phyloP scores from a whole-genome alignment of 2,329 filamentous ascomycete species.

The Periconia digitata region DNA sequence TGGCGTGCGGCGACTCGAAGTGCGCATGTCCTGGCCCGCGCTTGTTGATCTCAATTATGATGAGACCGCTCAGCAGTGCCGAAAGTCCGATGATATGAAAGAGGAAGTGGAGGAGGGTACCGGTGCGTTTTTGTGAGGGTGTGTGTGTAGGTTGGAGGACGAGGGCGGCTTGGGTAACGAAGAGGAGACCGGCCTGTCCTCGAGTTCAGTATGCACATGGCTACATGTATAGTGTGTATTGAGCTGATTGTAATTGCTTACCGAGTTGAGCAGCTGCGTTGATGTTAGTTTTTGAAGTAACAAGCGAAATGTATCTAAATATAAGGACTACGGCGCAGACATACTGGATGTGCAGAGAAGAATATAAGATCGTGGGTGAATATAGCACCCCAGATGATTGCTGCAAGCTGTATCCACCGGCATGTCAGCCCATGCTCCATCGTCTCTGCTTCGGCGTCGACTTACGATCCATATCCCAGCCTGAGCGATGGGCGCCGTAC shows the following conservation, averaged over 20 bases:
- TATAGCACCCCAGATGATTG: constrained; percentile 76
- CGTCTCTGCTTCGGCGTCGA: not conserved
- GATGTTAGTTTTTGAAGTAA: constrained; percentile 11
- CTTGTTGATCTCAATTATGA: constrained; percentile 85
- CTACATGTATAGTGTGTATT: too few species aligned
- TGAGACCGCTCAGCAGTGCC: constrained; percentile 64
- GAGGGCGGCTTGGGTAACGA: constrained; percentile 77
- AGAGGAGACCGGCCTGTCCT: constrained; percentile 63
- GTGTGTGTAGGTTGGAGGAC: constrained; percentile 86
- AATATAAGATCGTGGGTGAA: constrained; percentile 72
- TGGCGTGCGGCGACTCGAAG: constrained; percentile 79
- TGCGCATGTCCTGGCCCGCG: constrained; percentile 65
- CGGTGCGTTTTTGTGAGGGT: constrained; percentile 67
- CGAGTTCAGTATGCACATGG: too few species aligned
- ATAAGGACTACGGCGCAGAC: too few species aligned
- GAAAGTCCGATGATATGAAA: constrained; percentile 69
- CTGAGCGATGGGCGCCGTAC: constrained; percentile 80
- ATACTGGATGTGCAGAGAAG: constrained; percentile 86
- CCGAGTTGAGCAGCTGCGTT: constrained; percentile 54
- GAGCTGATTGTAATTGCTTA: constrained; percentile 20
- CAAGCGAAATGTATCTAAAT: constrained; percentile 2
- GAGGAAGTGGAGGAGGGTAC: constrained; percentile 66
- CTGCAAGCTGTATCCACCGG: constrained; percentile 56
- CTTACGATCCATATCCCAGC: constrained; percentile 70
- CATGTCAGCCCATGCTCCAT: constrained; percentile 8